Percentiles rank a stretch among this genome's conserved stretches.
phyloP scores from a whole-genome alignment of 305 asterid genomes.

The Fraxinus xanthoxyloides region DNA sequence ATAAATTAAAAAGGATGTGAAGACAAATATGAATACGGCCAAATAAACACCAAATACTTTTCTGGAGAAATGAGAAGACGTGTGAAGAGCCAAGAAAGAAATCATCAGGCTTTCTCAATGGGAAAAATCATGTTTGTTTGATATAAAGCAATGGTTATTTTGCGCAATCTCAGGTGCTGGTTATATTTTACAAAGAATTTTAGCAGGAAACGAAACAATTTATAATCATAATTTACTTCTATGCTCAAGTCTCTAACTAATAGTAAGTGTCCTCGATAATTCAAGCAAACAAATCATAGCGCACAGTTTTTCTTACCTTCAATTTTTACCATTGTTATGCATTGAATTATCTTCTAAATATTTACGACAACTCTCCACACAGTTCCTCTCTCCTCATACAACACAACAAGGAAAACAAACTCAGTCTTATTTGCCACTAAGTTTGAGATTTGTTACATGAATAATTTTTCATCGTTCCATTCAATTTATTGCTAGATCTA shows the following conservation, averaged over 20 bases:
- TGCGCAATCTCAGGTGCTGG: not conserved
- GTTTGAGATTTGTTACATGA: not conserved
- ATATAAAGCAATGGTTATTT: not conserved
- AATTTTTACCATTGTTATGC: not conserved
- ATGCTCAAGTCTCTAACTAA: not conserved
- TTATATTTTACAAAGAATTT: not conserved
- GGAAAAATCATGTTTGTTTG: not conserved
- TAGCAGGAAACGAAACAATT: not conserved
- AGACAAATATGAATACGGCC: not conserved
- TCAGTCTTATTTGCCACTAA: not conserved
- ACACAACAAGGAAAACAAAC: not conserved
- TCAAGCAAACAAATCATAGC: not conserved
- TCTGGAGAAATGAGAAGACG: not conserved
- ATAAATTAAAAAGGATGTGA: constrained; percentile 11
- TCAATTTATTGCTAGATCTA: not conserved
- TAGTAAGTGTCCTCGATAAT: not conserved
- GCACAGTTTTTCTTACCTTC: not conserved
- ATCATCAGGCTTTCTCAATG: not conserved
- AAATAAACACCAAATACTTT: constrained; percentile 8
- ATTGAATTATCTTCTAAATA: not conserved
- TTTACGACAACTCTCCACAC: not conserved
- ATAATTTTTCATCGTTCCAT: not conserved
- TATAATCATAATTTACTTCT: not conserved
- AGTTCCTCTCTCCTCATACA: not conserved
- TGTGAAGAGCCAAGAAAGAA: not conserved